These are phyloP conservation scores for Agaricus blazei DNA, from an alignment of 768 basidiomycete species.

Conservation along the genomic window DNA sequence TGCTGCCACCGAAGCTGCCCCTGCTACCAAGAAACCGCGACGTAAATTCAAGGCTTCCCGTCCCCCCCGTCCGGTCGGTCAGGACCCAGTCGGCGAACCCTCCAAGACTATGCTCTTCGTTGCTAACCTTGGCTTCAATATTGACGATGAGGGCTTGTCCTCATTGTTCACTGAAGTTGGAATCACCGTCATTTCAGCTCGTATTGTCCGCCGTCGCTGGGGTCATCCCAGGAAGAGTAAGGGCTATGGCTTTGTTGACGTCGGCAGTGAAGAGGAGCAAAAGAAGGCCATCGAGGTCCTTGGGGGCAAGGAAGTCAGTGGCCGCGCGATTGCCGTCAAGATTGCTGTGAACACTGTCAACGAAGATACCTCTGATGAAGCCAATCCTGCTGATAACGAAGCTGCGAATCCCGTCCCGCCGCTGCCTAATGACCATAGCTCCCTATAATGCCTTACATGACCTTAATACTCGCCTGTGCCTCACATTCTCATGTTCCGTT, in stretches of 20 bases:
- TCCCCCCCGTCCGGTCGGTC: constrained; percentile 64
- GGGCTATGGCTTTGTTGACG: constrained; percentile 98
- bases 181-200: constrained; percentile 78
- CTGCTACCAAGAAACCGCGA: constrained; percentile 45
- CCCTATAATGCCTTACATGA: constrained; percentile 17
- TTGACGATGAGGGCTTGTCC: constrained; percentile 79
- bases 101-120: constrained; percentile 91
- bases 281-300: constrained; percentile 84
- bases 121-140: constrained; percentile 94
- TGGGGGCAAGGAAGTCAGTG: constrained; percentile 84
- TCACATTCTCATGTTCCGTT: constrained; percentile 15
- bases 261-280: constrained; percentile 85
- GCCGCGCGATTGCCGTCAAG: constrained; percentile 87
- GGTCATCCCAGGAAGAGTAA: constrained; percentile 86
- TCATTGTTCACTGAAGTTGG: constrained; percentile 84
- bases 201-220: constrained; percentile 83
- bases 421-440: constrained; percentile 23
- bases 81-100: constrained; percentile 83
- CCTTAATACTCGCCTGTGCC: constrained; percentile 16
- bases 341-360: constrained; percentile 84
- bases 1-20: constrained; percentile 28
- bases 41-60: constrained; percentile 59
- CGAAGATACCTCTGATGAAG: constrained; percentile 47
- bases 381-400: constrained; percentile 23
- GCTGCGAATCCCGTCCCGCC: constrained; percentile 20